phyloP scores from a whole-genome alignment of 768 basidiomycete genomes.

The Lentinus tigrinus region DNA sequence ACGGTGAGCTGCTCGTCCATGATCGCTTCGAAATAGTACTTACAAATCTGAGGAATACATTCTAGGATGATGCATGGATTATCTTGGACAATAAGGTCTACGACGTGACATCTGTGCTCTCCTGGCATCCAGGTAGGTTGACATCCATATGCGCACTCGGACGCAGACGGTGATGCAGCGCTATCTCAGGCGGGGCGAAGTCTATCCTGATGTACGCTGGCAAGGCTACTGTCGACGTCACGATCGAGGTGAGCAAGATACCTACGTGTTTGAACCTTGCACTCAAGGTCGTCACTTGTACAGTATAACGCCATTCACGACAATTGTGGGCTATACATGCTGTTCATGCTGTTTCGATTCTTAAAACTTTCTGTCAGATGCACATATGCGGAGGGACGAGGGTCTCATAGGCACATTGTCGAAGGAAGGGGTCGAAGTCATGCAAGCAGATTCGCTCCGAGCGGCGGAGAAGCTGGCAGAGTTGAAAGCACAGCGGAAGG shows the following conservation, averaged over 20 bases:
- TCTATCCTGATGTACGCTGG: slow-evolving; percentile 21
- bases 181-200: slow-evolving; percentile 9
- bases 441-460: slow-evolving; percentile 20
- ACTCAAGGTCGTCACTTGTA: no score
- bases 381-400: slow-evolving; percentile 19
- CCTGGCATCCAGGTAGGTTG: slow-evolving; percentile 15
- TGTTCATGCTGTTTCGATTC: not conserved
- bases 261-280: not conserved
- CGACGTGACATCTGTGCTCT: slow-evolving; percentile 14
- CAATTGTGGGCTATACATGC: slow-evolving; percentile 6
- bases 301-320: slow-evolving; percentile 26
- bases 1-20: slow-evolving; percentile 11
- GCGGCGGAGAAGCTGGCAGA: slow-evolving; percentile 15
- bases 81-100: slow-evolving; percentile 19
- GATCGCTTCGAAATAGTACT: not conserved
- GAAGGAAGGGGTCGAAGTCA: slow-evolving; percentile 14
- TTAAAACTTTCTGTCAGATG: slow-evolving; percentile 2
- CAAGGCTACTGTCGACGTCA: slow-evolving; percentile 20
- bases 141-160: no score
- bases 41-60: no score
- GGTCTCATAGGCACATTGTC: slow-evolving; percentile 20
- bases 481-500: slow-evolving; percentile 18
- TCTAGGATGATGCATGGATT: slow-evolving; percentile 37
- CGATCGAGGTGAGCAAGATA: slow-evolving; percentile 14
- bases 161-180: not conserved